These are phyloP conservation scores for Xylariaceae sp. DNA, from an alignment of 2,329 filamentous ascomycete genomes.

Conservation along the genomic window DNA sequence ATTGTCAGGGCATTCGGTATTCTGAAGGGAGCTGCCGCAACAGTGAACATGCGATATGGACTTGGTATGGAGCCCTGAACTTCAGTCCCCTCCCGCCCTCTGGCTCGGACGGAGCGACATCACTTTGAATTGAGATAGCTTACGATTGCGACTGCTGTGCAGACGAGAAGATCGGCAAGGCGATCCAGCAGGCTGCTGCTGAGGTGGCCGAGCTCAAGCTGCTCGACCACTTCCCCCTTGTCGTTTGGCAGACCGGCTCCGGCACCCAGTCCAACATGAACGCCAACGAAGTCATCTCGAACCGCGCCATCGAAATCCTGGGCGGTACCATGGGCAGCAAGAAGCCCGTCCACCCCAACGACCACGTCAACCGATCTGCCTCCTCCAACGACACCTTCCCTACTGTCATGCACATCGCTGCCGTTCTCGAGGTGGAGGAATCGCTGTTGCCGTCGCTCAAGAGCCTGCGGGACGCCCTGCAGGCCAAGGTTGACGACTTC, in stretches of 20 bases:
- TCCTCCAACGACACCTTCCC: conserved; percentile 99
- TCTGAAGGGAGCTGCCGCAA: conserved; percentile 92
- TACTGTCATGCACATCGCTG: conserved; percentile 99
- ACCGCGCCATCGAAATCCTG: conserved; percentile 96
- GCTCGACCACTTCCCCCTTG: conserved; percentile 93
- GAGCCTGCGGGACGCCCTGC: conserved; percentile 76
- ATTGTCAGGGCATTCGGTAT: conserved; percentile 94
- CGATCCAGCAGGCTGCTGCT: conserved; percentile 88
- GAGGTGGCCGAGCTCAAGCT: conserved; percentile 94
- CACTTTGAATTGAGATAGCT: conserved; percentile 12
- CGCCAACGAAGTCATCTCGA: conserved; percentile 99
- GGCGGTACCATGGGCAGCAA: conserved; percentile 92
- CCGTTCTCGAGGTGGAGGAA: conserved; percentile 86
- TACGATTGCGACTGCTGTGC: conserved; percentile 22
- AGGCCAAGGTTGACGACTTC: conserved; percentile 86
- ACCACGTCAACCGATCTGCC: conserved; percentile 99
- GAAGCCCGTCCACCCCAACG: conserved; percentile 98
- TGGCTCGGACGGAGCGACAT: conserved; percentile 4
- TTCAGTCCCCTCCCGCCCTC: neutral
- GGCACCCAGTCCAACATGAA: conserved; percentile 99
- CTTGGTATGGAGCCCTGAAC: conserved; percentile 56
- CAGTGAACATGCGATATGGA: conserved; percentile 92
- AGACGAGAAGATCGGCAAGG: conserved; percentile 86
- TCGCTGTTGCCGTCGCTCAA: conserved; percentile 77
- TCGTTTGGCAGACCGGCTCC: conserved; percentile 98